These are phyloP conservation scores for Phytophthora crassamura DNA, from an alignment of 352 stramenopile species.

Conservation along the genomic window DNA sequence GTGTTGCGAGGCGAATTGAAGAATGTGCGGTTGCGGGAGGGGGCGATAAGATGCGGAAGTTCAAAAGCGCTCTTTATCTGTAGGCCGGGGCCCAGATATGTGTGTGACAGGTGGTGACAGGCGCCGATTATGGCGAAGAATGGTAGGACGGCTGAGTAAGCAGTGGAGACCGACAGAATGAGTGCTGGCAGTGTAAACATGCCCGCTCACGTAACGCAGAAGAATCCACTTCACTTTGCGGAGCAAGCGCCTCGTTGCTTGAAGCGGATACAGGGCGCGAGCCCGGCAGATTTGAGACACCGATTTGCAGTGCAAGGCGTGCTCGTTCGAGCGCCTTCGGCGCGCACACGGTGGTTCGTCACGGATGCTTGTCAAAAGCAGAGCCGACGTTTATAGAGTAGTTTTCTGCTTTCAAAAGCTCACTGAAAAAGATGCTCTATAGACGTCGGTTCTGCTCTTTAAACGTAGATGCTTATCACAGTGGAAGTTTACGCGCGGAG, in stretches of 20 bases:
- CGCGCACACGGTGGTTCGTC: not conserved
- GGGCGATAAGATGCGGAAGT: conserved; percentile 4
- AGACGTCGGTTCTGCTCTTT: not conserved
- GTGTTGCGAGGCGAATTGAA: not conserved
- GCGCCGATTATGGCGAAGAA: not conserved
- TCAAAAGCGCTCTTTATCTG: too few species aligned
- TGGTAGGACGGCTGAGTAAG: too few species aligned
- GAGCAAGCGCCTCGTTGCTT: not conserved
- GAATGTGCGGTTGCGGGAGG: conserved; percentile 10
- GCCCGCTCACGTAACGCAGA: not conserved
- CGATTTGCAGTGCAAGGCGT: too few species aligned
- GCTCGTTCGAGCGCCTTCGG: not conserved
- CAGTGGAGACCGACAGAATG: too few species aligned
- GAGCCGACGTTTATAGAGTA: too few species aligned
- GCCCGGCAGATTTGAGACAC: not conserved
- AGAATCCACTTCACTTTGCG: not conserved
- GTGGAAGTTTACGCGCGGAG: too few species aligned
- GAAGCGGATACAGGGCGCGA: not conserved
- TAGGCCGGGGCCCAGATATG: not conserved
- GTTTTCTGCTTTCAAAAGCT: too few species aligned
- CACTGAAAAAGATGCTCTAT: not conserved
- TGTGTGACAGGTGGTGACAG: conserved; percentile 18
- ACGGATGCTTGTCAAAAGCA: not conserved
- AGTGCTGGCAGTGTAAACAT: not conserved
- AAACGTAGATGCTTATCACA: too few species aligned